Conservation (phyloP, 441 rosid genomes). For the Populus hybrid region DNA sequence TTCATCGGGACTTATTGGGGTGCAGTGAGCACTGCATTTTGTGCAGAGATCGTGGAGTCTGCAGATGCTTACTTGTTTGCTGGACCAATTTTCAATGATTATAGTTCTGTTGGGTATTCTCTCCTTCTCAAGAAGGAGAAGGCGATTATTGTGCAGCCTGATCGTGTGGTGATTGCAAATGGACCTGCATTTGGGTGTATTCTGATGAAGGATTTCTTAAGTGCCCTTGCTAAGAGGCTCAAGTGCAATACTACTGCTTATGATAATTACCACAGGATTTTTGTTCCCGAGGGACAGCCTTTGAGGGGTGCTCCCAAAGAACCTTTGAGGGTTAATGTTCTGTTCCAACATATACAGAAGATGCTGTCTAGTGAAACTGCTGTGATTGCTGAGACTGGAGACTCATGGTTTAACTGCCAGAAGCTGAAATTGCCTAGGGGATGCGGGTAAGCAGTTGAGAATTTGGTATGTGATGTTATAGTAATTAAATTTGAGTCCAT, state of each 20-base stretch:
- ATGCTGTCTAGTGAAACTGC: conserved; percentile 72
- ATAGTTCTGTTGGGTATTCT: conserved; percentile 91
- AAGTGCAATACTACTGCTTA: conserved; percentile 54
- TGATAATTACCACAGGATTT: conserved; percentile 80
- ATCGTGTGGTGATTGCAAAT: conserved; percentile 62
- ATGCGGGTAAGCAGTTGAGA: conserved; percentile 56
- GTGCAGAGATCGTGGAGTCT: conserved; percentile 87
- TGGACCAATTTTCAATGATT: conserved; percentile 87
- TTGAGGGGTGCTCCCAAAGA: conserved; percentile 50
- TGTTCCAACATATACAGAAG: conserved; percentile 79
- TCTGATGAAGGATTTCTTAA: conserved; percentile 78
- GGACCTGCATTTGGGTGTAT: conserved; percentile 91
- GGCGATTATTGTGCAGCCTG: conserved; percentile 74
- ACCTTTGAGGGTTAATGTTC: conserved; percentile 63
- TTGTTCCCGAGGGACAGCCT: conserved; percentile 69
- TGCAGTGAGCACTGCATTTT: conserved; percentile 4
- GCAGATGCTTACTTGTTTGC: conserved; percentile 94
- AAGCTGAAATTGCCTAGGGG: conserved; percentile 78
- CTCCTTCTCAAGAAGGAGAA: conserved; percentile 92
- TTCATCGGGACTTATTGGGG: too few species aligned
- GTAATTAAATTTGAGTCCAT: neutral
- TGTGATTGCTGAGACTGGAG: conserved; percentile 92
- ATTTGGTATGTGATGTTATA: neutral
- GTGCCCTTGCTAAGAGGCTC: conserved; percentile 52
- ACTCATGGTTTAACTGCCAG: conserved; percentile 96